Evolutionary conservation across 345 rosid species (phyloP).

Genomic region (Eucalyptus paniculata): DNA sequence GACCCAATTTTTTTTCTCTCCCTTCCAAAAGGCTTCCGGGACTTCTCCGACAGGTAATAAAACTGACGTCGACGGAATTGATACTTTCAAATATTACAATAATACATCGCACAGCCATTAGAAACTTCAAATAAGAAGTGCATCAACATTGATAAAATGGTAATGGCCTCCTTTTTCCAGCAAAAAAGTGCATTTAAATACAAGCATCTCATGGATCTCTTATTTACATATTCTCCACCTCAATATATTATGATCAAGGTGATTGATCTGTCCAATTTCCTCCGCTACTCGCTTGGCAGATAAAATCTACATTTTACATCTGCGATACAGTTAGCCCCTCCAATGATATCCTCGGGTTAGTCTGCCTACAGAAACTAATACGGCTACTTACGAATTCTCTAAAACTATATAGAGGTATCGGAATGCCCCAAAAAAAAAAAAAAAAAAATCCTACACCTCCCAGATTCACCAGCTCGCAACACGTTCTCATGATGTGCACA

Average conservation of each 20-base stretch:
- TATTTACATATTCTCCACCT: neutral
- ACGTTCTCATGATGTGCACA: neutral
- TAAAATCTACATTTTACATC: neutral
- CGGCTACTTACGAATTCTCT: neutral
- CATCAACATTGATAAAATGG: neutral
- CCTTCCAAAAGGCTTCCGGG: neutral
- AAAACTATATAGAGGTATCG: neutral
- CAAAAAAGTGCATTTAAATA: neutral
- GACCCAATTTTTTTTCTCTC: neutral
- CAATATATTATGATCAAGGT: neutral
- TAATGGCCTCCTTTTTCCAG: neutral
- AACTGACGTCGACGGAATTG: neutral
- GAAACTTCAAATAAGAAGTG: neutral
- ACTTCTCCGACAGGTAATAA: neutral
- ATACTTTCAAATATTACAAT: neutral
- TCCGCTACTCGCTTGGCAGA: neutral
- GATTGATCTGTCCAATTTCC: neutral
- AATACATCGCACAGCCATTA: neutral
- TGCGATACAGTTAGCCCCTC: neutral
- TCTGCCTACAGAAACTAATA: neutral
- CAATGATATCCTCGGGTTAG: neutral
- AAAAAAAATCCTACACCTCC: neutral
- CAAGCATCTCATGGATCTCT: neutral
- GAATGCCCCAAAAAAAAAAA: neutral
- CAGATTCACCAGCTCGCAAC: neutral